Conservation (phyloP, 345 rosid species). For the Ricinus communis region DNA sequence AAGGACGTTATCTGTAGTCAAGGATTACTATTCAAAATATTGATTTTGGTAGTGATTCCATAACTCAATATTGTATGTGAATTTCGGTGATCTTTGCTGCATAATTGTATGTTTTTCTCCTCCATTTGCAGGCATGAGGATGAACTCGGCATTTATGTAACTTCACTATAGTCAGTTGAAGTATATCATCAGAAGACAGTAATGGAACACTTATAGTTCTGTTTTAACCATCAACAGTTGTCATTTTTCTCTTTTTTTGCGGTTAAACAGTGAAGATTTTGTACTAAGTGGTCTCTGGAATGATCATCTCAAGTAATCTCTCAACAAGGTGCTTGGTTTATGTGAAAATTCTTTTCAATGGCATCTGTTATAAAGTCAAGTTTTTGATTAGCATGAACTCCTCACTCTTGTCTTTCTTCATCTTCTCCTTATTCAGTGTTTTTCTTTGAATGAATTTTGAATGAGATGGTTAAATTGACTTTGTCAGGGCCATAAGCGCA, state of each 20-base stretch:
- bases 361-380: no score
- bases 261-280: neutral
- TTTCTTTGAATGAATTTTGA: no score
- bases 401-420: no score
- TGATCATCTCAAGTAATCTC: neutral
- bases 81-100: neutral
- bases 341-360: neutral
- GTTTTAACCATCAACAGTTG: neutral
- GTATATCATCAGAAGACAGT: neutral
- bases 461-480: no score
- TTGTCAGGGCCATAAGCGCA: no score
- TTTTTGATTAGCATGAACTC: neutral
- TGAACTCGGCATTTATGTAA: neutral
- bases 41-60: neutral
- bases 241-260: neutral
- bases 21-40: neutral
- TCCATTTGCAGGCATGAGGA: slow-evolving; percentile 20
- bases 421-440: no score
- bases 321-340: neutral
- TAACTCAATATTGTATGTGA: neutral
- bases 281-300: neutral
- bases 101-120: neutral
- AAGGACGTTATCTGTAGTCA: neutral
- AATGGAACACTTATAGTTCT: neutral
- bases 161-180: neutral